phyloP scores from a whole-genome alignment of 352 stramenopile genomes.

The Globisporangium radiosum region DNA sequence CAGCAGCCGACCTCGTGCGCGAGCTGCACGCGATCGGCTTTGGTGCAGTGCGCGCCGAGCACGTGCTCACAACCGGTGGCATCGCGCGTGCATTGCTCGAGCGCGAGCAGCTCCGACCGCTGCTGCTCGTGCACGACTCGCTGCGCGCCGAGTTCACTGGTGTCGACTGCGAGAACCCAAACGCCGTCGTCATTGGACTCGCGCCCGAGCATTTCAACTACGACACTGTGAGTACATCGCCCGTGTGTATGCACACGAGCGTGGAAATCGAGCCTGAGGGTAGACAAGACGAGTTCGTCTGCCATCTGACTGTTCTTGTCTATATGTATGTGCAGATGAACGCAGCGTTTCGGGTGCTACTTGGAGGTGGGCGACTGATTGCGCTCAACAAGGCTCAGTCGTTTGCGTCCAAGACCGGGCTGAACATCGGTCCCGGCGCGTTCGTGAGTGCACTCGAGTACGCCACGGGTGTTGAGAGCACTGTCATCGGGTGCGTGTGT shows the following conservation, averaged over 20 bases:
- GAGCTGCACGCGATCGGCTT: slow-evolving; percentile 47
- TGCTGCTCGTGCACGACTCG: slow-evolving; percentile 40
- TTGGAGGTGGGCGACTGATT: slow-evolving; percentile 42
- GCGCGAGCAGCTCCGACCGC: slow-evolving; percentile 25
- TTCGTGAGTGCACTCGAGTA: slow-evolving; percentile 56
- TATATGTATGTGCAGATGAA: slow-evolving; percentile 27
- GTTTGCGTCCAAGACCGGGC: slow-evolving; percentile 35
- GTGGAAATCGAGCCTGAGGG: too few relatives aligned
- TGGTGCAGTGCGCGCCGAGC: slow-evolving; percentile 23
- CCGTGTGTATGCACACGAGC: not conserved
- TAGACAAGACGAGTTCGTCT: too few relatives aligned
- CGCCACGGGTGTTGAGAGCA: slow-evolving; percentile 28
- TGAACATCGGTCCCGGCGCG: slow-evolving; percentile 44
- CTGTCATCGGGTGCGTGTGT: slow-evolving; percentile 33
- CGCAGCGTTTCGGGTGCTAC: slow-evolving; percentile 41
- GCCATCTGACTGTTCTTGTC: not conserved
- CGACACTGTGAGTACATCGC: slow-evolving; percentile 20
- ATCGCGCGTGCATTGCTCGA: slow-evolving; percentile 35
- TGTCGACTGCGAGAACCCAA: slow-evolving; percentile 30
- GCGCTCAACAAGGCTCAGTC: slow-evolving; percentile 49
- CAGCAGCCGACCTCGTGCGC: slow-evolving; percentile 28
- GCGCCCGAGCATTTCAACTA: slow-evolving; percentile 54
- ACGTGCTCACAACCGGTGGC: slow-evolving; percentile 37
- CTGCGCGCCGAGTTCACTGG: slow-evolving; percentile 40
- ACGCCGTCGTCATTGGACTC: slow-evolving; percentile 51